Evolutionary conservation across 345 rosid genomes (phyloP), one percentile per base, ranked within the genome.

Genomic region (Alliaria petiolata): DNA sequence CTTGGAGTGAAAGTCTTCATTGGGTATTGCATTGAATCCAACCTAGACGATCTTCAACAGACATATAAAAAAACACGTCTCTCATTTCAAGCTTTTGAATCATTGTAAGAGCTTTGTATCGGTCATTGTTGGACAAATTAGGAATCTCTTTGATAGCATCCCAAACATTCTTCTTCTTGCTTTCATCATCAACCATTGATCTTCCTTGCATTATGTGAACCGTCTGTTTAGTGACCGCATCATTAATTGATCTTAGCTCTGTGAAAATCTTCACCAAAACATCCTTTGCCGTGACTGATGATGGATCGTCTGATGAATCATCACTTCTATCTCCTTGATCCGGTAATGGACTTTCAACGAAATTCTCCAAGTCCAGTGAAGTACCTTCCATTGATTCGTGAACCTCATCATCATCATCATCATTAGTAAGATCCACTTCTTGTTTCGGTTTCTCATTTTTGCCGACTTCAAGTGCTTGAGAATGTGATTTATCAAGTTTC

Each of bases 1-100:
- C 58, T 53, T 52, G 58, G 58, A 53, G 13, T n/a, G n/a, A n/a
- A 16, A 26, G 22, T n/a, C 22, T 28, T 43, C 53, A 46, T 30
- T 10, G 25, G 15, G 40, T 44, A 11, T 16, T 30, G 30, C 36
- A 30, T 5, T 17, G 40, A 62, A 62, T 62, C 67, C 67, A 62
- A 44, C 53, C 67, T 1, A 44, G 67, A 30, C 67, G 67, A 30
- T 62, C 67, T 62, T 62, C 67, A 62, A 16, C 13, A 30, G 67
- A 30, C 54, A 62, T 62, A 62, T 4, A 16, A 30, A 62, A 19
- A 15, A 62, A 62, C 4, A 12, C 15, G 8, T 62, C 42, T 44
- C 42, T 8, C 67, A 62, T 62, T 11, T 62, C 17, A 31, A 62
- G 67, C 67, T 62, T 62, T 30, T 31, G 54, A 14, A 45, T 45